phyloP scores from a whole-genome alignment of 2,329 filamentous ascomycete species.

The Fusarium sacchari region DNA sequence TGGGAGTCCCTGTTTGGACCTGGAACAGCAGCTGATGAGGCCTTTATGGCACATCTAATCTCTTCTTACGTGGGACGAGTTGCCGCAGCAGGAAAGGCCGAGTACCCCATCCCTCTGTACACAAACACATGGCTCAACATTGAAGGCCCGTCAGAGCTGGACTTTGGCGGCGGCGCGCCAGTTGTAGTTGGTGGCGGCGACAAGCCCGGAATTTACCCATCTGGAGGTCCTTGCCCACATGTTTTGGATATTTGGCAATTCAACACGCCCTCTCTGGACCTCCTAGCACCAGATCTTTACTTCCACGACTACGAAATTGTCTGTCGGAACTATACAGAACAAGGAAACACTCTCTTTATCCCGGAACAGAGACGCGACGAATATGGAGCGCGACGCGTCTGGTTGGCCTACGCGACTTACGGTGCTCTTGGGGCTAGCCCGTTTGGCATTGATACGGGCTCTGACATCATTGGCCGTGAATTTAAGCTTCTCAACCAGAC shows the following conservation, averaged over 20 bases:
- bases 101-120: slow-evolving; percentile 48
- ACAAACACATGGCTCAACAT: slow-evolving; percentile 52
- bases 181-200: slow-evolving; percentile 50
- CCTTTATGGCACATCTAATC: slow-evolving; percentile 52
- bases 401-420: slow-evolving; percentile 54
- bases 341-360: slow-evolving; percentile 59
- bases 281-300: slow-evolving; percentile 60
- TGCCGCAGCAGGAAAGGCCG: slow-evolving; percentile 48
- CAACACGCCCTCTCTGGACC: slow-evolving; percentile 54
- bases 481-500: slow-evolving; percentile 48
- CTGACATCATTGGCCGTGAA: slow-evolving; percentile 44
- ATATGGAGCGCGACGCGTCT: slow-evolving; percentile 54
- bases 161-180: slow-evolving; percentile 45
- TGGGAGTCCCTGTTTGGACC: slow-evolving; percentile 50
- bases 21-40: slow-evolving; percentile 45
- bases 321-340: slow-evolving; percentile 56
- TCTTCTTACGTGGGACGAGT: slow-evolving; percentile 49
- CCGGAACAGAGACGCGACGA: slow-evolving; percentile 63
- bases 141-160: slow-evolving; percentile 45
- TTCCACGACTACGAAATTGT: slow-evolving; percentile 58
- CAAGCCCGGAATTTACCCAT: slow-evolving; percentile 50
- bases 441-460: slow-evolving; percentile 53
- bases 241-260: slow-evolving; percentile 53
- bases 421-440: slow-evolving; percentile 51
- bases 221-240: slow-evolving; percentile 48